Evolutionary conservation across 1,284 basidiomycete genomes (phyloP), one percentile per base, ranked within the genome.

Genomic region (Neolentinus lepideus): DNA sequence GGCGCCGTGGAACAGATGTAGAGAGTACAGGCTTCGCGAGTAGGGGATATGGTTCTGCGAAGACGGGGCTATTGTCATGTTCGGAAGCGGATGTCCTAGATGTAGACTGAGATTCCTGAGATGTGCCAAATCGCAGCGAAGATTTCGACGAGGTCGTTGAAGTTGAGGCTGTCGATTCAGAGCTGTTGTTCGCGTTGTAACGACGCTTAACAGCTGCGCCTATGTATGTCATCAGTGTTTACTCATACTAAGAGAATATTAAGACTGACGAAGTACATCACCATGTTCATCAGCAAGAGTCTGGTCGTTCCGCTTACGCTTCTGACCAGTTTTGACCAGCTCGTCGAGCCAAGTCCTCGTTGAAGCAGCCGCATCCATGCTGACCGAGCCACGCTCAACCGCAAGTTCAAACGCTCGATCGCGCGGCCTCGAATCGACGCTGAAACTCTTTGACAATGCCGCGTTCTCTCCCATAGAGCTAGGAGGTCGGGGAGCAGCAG

Each of bases 1-100:
- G 66, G 65, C 67, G 4, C 59, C 56, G 12, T 60, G 10, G 47
- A 50, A 53, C 22, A 48, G 45, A 54, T 25, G 24, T 36, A 43
- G 14, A 57, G 57, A 9, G 54, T 47, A 51, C 4, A 52, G 35
- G 27, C 27, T 25, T 45, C 21, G 19, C 60, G n/a, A 58, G 43
- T 9, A 48, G 56, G n/a, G 57, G 55, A 50, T 11, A 4, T 8
- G 47, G 21, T 12, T 26, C 12, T 6, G 47, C 16, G 25, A 22
- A 50, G 12, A 26, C 12, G 25, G 22, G 25, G 24, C 14, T 12
- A 11, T 50, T 26, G 3, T 6, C 21, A n/a, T 21, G 22, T 25
- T n/a, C 12, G 47, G 27, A 50, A 21, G 22, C 22, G 3, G 47
- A 50, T 16, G 47, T 50, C 47, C 3, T 6, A 50, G 47, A 50